Conservation (phyloP, 163 green algal genomes). For the Scenedesmus sp. region DNA sequence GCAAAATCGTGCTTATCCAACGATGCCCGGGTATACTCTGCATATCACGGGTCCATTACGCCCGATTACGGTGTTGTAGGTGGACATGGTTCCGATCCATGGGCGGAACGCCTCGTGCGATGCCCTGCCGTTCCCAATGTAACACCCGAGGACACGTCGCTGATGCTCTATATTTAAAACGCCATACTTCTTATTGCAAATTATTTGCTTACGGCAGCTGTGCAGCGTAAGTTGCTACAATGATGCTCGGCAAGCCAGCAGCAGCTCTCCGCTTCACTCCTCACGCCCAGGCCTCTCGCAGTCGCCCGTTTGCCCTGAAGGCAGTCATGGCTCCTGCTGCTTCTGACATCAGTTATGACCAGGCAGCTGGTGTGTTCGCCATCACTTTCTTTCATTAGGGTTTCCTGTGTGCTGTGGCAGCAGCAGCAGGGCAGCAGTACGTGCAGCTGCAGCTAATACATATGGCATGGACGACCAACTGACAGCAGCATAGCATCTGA, state of each 20-base stretch:
- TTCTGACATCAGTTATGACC: not conserved
- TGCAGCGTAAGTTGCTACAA: no score
- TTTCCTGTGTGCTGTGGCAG: not conserved
- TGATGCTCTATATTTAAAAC: not conserved
- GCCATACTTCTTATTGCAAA: no score
- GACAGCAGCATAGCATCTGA: not conserved
- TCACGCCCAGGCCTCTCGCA: not conserved
- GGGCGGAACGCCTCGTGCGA: not conserved
- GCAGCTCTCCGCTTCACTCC: not conserved
- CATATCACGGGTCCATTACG: not conserved
- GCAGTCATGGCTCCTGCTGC: not conserved
- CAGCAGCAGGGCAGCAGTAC: not conserved
- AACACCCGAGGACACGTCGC: not conserved
- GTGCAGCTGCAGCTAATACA: not conserved
- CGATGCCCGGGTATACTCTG: no score
- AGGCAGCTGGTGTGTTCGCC: not conserved
- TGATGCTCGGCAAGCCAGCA: not conserved
- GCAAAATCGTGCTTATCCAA: no score
- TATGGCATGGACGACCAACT: not conserved
- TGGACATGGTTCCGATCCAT: not conserved
- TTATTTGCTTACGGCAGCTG: no score
- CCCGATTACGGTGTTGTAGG: not conserved
- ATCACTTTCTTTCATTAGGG: not conserved
- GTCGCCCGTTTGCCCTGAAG: not conserved
- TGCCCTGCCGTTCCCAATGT: not conserved